Conservation (phyloP, 2,329 filamentous ascomycete genomes). For the Aspergillus amoenus region DNA sequence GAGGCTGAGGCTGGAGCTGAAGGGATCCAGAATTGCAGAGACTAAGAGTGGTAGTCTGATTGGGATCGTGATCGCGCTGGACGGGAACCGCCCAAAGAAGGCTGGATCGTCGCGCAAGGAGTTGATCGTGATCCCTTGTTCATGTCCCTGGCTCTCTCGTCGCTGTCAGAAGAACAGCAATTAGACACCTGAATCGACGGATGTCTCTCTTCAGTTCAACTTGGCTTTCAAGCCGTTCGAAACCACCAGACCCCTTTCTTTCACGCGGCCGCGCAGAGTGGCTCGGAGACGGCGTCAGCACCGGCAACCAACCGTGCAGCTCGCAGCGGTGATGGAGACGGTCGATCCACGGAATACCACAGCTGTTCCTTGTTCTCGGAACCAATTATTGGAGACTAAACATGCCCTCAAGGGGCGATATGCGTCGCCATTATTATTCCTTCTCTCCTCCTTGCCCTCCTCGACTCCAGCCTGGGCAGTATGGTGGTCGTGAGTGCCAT, state of each 20-base stretch:
- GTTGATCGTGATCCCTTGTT: constrained; percentile 14
- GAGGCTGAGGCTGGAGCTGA: constrained; percentile 21
- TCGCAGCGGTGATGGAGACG: constrained; percentile 16
- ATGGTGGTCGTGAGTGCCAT: not conserved
- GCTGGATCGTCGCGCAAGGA: constrained; percentile 22
- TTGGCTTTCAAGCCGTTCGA: not conserved
- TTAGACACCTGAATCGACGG: too few species aligned
- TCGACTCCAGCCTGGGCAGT: not conserved
- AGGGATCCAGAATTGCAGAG: constrained; percentile 8
- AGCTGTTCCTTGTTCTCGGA: constrained; percentile 21
- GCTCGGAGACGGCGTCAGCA: constrained; percentile 15
- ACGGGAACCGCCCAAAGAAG: constrained; percentile 15
- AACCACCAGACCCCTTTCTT: constrained; percentile 2
- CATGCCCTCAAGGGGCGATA: constrained; percentile 10
- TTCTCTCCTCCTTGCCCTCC: not conserved
- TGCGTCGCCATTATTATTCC: constrained; percentile 9
- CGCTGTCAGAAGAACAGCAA: too few species aligned
- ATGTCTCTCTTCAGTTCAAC: not conserved
- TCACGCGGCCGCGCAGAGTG: constrained; percentile 6
- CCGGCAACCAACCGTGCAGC: constrained; percentile 15
- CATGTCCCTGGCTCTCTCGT: not conserved
- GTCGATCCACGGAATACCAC: constrained; percentile 22
- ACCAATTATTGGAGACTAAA: constrained; percentile 14
- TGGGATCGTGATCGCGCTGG: constrained; percentile 2
- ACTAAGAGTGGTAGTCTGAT: not conserved